Base-by-base conservation (phyloP, 2,329 filamentous ascomycete species). In the Cladosporium sp. region DNA sequence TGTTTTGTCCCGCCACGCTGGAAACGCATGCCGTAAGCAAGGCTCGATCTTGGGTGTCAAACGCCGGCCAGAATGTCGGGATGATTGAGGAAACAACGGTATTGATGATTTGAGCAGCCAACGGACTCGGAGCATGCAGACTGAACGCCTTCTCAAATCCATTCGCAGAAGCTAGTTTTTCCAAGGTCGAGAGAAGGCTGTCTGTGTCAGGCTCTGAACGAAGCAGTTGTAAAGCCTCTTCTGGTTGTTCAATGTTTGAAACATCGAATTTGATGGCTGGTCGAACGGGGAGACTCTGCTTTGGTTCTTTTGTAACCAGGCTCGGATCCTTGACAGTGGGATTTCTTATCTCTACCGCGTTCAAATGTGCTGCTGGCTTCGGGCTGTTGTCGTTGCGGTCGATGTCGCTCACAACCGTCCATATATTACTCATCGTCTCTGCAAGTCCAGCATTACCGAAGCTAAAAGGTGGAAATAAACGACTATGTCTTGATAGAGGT, bases 11-110 rank as follows among this genome's bases (percentile, higher is more conserved):
- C 2, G 85, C 78, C 13, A 93, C 74, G 62, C 84, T 96, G 50
- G 77, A 78, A 4, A 99, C 71, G 61, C 84, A 88, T 53, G 70
- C 67, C 1, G 88, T 59, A 13, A 97, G 70, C 2, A 79, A 67
- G 36, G 70, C 66, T 1, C 74, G 58, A 34, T 78, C 77, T 8
- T 54, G 51, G 19, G 50, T 36, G 15, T 63, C 54, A n/a, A 92
- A 63, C 7, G 82, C 61, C 3, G 75, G 64, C 92, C 93, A 97
- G 68, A 92, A 95, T 63, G 91, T 88, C 1, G 88, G 87, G 6
- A 89, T 73, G 20, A 87, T 90, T 27, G 84, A 80, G 13, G 80
- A 84, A 52, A 95, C 82, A 30, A 99, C 71, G 3, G 81, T 72
- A 62, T 90, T 84, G 47, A 92, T 75, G 27, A 96, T 80, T 59